A percentile compares a stretch with the other conserved stretches of the same genome.
These are phyloP conservation scores for Thelephora aurantiotincta DNA, from an alignment of 768 basidiomycete genomes.

Conservation along the genomic window DNA sequence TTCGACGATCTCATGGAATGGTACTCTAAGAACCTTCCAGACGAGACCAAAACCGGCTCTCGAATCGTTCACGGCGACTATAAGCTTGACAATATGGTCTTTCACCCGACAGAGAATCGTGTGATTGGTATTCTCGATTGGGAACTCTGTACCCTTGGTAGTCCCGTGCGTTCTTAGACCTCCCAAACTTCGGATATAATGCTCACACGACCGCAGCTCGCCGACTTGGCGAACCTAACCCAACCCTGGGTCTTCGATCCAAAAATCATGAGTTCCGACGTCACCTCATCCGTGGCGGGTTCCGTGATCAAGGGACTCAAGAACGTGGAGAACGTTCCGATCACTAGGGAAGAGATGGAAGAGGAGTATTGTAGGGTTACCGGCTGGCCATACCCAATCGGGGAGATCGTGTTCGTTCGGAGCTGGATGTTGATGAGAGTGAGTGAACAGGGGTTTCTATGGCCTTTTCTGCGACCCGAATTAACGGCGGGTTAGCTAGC, in stretches of 20 bases:
- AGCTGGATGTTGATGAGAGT: slow-evolving; percentile 84
- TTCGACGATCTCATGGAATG: slow-evolving; percentile 61
- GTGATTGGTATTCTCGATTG: slow-evolving; percentile 96
- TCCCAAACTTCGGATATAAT: not conserved
- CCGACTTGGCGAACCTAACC: slow-evolving; percentile 84
- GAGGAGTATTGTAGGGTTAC: slow-evolving; percentile 64
- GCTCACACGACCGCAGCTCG: slow-evolving; percentile 36
- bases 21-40: slow-evolving; percentile 64
- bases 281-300: slow-evolving; percentile 6
- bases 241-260: slow-evolving; percentile 63
- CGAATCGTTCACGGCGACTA: slow-evolving; percentile 97
- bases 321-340: slow-evolving; percentile 36
- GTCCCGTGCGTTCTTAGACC: slow-evolving; percentile 43
- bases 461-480: slow-evolving; percentile 3
- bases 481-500: slow-evolving; percentile 33
- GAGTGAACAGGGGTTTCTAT: slow-evolving; percentile 9
- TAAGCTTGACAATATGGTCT: slow-evolving; percentile 94
- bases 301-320: slow-evolving; percentile 46
- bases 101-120: slow-evolving; percentile 80
- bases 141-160: slow-evolving; percentile 93
- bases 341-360: slow-evolving; percentile 61
- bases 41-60: slow-evolving; percentile 58
- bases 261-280: slow-evolving; percentile 19
- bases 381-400: slow-evolving; percentile 57
- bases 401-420: slow-evolving; percentile 64